Evolutionary conservation across 306 rosid genomes (phyloP), one percentile per base, ranked within the genome.

Genomic region (Vachellia collinsii): DNA sequence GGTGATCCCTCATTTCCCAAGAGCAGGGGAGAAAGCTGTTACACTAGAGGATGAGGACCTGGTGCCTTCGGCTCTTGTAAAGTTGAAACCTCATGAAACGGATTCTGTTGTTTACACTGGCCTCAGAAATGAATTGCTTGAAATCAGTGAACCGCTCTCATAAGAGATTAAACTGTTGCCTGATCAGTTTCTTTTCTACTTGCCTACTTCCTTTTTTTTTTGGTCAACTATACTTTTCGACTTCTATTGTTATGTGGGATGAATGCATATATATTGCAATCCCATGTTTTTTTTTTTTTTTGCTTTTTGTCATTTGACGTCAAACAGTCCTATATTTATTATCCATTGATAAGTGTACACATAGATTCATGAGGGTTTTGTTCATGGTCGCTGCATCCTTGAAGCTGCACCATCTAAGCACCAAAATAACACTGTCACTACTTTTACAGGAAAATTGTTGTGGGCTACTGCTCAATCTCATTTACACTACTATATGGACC

Each of bases 61-160:
- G n/a, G n/a, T n/a, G n/a, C n/a, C n/a, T n/a, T n/a, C n/a, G n/a
- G n/a, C n/a, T n/a, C n/a, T n/a, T n/a, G n/a, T n/a, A n/a, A n/a
- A n/a, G n/a, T n/a, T n/a, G n/a, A n/a, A n/a, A n/a, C n/a, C n/a
- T n/a, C n/a, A n/a, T n/a, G n/a, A n/a, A n/a, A n/a, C n/a, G n/a
- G n/a, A n/a, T n/a, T n/a, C n/a, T n/a, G n/a, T n/a, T n/a, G n/a
- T n/a, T n/a, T n/a, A n/a, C n/a, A n/a, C n/a, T n/a, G n/a, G n/a
- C n/a, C n/a, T n/a, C n/a, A n/a, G n/a, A n/a, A n/a, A n/a, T n/a
- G n/a, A n/a, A n/a, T n/a, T n/a, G n/a, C n/a, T n/a, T n/a, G n/a
- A n/a, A n/a, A n/a, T n/a, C 23, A 91, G 90, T n/a, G 99, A 95
- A 79, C 99, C 99, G 2, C 97, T 94, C 19, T 89, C 25, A 77